Base-by-base conservation (phyloP, 768 basidiomycete genomes). In the Hemileccinum rubropunctum region DNA sequence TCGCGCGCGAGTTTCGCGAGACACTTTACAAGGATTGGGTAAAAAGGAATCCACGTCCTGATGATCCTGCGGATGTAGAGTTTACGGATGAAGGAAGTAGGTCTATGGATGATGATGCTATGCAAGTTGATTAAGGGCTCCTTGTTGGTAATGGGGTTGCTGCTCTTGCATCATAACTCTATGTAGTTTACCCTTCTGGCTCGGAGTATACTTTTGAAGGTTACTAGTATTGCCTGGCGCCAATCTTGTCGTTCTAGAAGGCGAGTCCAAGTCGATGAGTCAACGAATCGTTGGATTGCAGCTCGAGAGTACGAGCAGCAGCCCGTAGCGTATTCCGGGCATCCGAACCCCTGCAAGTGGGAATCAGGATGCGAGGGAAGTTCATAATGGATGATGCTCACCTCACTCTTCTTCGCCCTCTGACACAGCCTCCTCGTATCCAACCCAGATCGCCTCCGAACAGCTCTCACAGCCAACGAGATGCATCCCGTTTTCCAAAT, bases 401-500 rank as follows among this genome's bases (percentile, higher is more conserved):
- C 32, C 4, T 36, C 30, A 11, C 18, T 47, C 20, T 15, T 17
- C 35, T 6, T 51, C 61, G 23, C 69, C 72, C 7, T 58, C 67
- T 36, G 11, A 33, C 27, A 74, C 72, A 17, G 63, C 71, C 12
- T 77, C 60, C 66, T 92, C 85, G 59, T 90, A 92, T 1, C 91
- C 90, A n/a, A 83, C 86, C 87, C 89, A 92, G 1, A 92, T 72
- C 9, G 80, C 81, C 66, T 92, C 91, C 14, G 91, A 93, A 62
- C 90, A 92, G 46, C 80, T 79, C 47, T 69, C 78, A 56, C 91
- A 93, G 2, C 77, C 82, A 10, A 90, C 71, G 6, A 92, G 74
- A 63, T 92, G 90, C 42, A 73, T 72, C n/a, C 81, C 91, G 2
- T 67, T 68, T 51, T 91, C 88, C 74, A 92, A 77, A 43, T 84